Evolutionary conservation across 768 basidiomycete species (phyloP).

Genomic region (Sistotremastrum suecicum): DNA sequence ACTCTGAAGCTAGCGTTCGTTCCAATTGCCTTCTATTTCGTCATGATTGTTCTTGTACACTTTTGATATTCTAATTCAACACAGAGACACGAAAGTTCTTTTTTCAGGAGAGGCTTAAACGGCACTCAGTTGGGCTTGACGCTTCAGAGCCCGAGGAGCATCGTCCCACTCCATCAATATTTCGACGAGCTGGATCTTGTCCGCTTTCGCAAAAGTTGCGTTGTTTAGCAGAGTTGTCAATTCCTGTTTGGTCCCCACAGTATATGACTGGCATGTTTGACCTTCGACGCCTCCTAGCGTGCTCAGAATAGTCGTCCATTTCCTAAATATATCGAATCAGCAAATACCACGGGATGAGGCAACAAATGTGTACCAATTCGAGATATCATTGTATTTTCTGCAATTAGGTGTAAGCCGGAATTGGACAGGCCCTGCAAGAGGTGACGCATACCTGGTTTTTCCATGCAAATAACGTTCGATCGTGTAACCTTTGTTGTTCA

Average conservation of each 20-base stretch:
- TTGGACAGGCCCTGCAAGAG: neutral
- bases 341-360: neutral
- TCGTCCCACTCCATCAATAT: constrained; percentile 62
- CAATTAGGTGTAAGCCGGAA: constrained; percentile 2
- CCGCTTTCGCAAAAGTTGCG: constrained; percentile 41
- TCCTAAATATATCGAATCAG: constrained; percentile 20
- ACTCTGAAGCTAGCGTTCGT: too few relatives aligned
- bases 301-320: constrained; percentile 50
- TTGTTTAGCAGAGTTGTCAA: constrained; percentile 55
- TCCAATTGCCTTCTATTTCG: too few relatives aligned
- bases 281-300: constrained; percentile 38
- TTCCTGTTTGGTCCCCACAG: constrained; percentile 51
- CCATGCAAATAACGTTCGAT: constrained; percentile 76
- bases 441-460: constrained; percentile 27
- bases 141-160: constrained; percentile 49
- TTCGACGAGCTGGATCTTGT: constrained; percentile 69
- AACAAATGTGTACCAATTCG: constrained; percentile 36
- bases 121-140: constrained; percentile 38
- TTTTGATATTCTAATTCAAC: too few relatives aligned
- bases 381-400: constrained; percentile 80
- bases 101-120: too few relatives aligned
- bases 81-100: too few relatives aligned
- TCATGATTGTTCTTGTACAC: too few relatives aligned
- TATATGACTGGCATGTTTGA: constrained; percentile 43
- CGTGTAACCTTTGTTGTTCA: constrained; percentile 76